Evolutionary conservation across 371 early-diverging fungal species (phyloP).

Genomic region (Dentiscutata heterogama): DNA sequence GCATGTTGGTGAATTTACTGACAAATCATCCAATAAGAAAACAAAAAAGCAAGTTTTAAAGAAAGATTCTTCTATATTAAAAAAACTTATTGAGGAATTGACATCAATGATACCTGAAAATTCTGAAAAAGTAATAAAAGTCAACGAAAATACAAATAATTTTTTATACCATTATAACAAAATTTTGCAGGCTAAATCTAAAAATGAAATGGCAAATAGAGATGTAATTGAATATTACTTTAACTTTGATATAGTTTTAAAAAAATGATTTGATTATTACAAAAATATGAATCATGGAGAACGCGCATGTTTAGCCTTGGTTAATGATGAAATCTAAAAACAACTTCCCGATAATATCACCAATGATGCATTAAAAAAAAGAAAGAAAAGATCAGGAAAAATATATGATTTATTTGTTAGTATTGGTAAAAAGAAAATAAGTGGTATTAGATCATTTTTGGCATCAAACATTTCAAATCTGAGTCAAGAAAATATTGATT

Average conservation of each 20-base stretch:
- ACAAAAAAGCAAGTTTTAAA: slow-evolving; percentile 14
- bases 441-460: slow-evolving; percentile 29
- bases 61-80: slow-evolving; percentile 35
- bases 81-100: slow-evolving; percentile 42
- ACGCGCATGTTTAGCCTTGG: slow-evolving; percentile 27
- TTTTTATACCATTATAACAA: slow-evolving; percentile 38
- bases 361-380: slow-evolving; percentile 27
- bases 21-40: slow-evolving; percentile 24
- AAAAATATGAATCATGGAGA: slow-evolving; percentile 6
- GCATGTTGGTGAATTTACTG: background rate
- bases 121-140: slow-evolving; percentile 21
- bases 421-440: slow-evolving; percentile 41
- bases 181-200: slow-evolving; percentile 20
- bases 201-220: slow-evolving; percentile 35
- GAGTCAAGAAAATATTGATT: slow-evolving; percentile 40
- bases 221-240: slow-evolving; percentile 29
- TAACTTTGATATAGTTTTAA: slow-evolving; percentile 29
- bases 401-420: slow-evolving; percentile 40
- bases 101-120: slow-evolving; percentile 2
- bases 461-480: slow-evolving; percentile 32
- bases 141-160: background rate
- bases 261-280: slow-evolving; percentile 32
- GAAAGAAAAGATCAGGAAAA: slow-evolving; percentile 32
- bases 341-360: slow-evolving; percentile 30
- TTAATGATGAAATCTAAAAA: slow-evolving; percentile 36